A percentile compares a stretch with the other conserved stretches of the same genome.
Evolutionary conservation across 139 green algal species (phyloP).

Genomic region (Coelastrella sp.): DNA sequence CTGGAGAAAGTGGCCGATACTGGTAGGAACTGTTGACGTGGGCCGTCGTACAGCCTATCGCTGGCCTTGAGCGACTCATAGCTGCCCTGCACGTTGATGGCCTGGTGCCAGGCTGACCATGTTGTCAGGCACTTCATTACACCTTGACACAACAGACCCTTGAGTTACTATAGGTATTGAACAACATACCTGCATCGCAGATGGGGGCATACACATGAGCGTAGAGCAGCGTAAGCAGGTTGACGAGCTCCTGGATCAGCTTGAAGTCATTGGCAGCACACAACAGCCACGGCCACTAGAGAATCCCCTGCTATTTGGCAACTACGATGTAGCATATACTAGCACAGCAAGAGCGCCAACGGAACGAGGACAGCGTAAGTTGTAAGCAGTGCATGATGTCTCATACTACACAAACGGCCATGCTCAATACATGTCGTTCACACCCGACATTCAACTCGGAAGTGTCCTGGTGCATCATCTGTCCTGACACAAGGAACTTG

Average conservation of each 20-base stretch:
- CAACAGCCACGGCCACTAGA: slow-evolving; percentile 71
- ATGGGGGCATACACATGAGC: slow-evolving; percentile 61
- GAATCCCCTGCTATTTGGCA: slow-evolving; percentile 79
- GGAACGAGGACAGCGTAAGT: slow-evolving; percentile 61
- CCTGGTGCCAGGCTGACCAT: no score
- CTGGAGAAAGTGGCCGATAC: neutral
- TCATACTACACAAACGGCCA: neutral
- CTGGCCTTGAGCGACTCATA: no score
- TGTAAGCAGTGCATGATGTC: neutral
- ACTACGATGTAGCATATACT: slow-evolving; percentile 79
- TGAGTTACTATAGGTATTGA: no score
- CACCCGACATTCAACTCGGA: no score
- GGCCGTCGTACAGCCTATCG: no score
- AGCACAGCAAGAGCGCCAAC: slow-evolving; percentile 43
- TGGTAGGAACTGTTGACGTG: no score
- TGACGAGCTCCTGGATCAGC: slow-evolving; percentile 57
- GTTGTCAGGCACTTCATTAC: no score
- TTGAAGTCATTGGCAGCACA: slow-evolving; percentile 59
- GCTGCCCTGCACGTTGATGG: no score
- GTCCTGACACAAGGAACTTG: no score
- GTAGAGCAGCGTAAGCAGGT: slow-evolving; percentile 35
- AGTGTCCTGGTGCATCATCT: no score
- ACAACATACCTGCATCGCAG: slow-evolving; percentile 49
- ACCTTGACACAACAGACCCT: no score
- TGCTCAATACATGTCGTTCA: no score